phyloP scores from a whole-genome alignment of 1,139 yeast genomes.

The Wickerhamomyces sp. region DNA sequence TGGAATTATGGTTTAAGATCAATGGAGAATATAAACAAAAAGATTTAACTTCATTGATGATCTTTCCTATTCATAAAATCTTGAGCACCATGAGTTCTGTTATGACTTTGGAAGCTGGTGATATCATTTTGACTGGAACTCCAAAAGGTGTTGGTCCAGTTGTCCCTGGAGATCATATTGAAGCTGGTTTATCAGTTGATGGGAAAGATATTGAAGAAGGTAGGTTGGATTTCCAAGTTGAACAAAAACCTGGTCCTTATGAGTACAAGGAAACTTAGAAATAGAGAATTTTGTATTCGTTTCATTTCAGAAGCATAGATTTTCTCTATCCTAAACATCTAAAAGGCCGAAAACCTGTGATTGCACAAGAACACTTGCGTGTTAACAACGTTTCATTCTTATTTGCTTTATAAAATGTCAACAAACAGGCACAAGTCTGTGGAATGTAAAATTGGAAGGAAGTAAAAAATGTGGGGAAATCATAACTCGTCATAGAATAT shows the following conservation, averaged over 20 bases:
- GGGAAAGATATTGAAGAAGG: conserved; percentile 52
- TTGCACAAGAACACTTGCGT: too few species aligned
- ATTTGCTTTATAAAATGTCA: too few species aligned
- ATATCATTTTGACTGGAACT: conserved; percentile 88
- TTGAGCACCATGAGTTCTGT: conserved; percentile 76
- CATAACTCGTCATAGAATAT: too few species aligned
- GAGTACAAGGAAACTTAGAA: conserved; percentile 55
- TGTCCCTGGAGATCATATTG: conserved; percentile 69
- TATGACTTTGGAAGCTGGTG: conserved; percentile 90
- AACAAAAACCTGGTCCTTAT: conserved; percentile 78
- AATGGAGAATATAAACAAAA: conserved; percentile 70
- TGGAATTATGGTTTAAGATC: conserved; percentile 57
- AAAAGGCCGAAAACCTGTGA: too few species aligned
- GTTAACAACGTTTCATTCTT: too few species aligned
- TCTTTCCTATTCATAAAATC: conserved; percentile 80
- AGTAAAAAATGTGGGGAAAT: too few species aligned
- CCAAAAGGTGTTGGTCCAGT: conserved; percentile 96
- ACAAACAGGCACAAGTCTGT: too few species aligned
- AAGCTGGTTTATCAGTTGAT: conserved; percentile 48
- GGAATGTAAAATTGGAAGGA: too few species aligned
- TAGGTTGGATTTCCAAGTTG: conserved; percentile 50
- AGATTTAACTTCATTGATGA: conserved; percentile 80
- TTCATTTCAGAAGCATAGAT: too few species aligned
- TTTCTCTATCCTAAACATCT: too few species aligned
- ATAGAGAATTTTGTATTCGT: too few species aligned